A percentile compares a stretch with the other conserved stretches of the same genome.
Evolutionary conservation across 2,329 filamentous ascomycete species (phyloP).

Genomic region (Drechslerella dactyloides): DNA sequence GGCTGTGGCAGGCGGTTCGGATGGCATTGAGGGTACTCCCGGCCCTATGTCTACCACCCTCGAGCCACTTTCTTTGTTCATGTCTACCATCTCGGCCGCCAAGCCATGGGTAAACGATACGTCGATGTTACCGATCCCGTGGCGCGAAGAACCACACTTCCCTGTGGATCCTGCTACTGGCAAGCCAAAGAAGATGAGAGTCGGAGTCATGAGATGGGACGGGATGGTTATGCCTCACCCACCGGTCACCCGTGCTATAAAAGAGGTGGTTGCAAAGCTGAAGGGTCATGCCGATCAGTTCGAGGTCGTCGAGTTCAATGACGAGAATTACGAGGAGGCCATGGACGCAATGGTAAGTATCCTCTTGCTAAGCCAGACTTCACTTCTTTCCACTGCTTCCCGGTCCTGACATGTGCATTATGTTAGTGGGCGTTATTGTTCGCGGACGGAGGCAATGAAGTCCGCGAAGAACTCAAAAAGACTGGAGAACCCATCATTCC

Average conservation of each 20-base stretch:
- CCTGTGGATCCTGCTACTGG: slow-evolving; percentile 18
- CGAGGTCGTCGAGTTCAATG: slow-evolving; percentile 66
- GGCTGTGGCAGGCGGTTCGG: slow-evolving; percentile 58
- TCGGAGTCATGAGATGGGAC: slow-evolving; percentile 68
- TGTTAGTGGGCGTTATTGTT: slow-evolving; percentile 62
- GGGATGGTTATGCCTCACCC: slow-evolving; percentile 68
- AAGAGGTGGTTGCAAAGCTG: slow-evolving; percentile 64
- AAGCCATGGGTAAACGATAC: slow-evolving; percentile 32
- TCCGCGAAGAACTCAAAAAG: slow-evolving; percentile 61
- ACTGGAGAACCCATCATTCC: slow-evolving; percentile 67
- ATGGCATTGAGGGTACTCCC: slow-evolving; percentile 61
- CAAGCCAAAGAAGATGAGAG: slow-evolving; percentile 61
- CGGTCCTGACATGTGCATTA: neutral
- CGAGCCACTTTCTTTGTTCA: slow-evolving; percentile 25
- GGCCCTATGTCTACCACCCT: slow-evolving; percentile 65
- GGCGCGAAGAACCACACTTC: slow-evolving; percentile 23
- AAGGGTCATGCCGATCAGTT: slow-evolving; percentile 59
- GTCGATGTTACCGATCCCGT: slow-evolving; percentile 29
- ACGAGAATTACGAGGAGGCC: slow-evolving; percentile 63
- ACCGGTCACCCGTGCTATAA: slow-evolving; percentile 66
- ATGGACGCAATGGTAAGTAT: slow-evolving; percentile 60
- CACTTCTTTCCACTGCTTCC: neutral
- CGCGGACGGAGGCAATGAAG: slow-evolving; percentile 66
- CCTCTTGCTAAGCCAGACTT: neutral
- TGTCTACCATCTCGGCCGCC: slow-evolving; percentile 29